Percentiles rank a stretch among this genome's conserved stretches.
Conservation (phyloP, 2,329 filamentous ascomycete species). For the Nemania sp. region DNA sequence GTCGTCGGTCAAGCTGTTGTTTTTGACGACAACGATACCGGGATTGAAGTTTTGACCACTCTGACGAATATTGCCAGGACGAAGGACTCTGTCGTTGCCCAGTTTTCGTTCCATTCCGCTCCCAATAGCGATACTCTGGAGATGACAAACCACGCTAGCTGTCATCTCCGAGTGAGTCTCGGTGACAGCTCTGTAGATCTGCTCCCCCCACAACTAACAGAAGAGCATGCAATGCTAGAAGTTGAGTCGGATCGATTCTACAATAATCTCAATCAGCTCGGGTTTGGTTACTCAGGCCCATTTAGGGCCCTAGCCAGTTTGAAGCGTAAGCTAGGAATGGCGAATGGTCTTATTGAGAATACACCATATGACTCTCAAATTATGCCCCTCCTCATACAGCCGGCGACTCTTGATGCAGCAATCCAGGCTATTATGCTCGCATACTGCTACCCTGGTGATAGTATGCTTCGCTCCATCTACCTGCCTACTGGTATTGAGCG, state of each 20-base stretch:
- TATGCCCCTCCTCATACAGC: background rate
- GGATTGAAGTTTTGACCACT: conserved; percentile 1
- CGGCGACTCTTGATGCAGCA: background rate
- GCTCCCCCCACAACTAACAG: background rate
- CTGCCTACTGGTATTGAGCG: background rate
- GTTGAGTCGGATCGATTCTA: background rate
- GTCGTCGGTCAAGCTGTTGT: background rate
- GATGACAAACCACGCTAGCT: background rate
- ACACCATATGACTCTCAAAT: background rate
- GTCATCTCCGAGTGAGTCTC: background rate
- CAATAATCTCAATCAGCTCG: background rate
- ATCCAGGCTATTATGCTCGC: background rate
- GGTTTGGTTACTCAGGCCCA: background rate
- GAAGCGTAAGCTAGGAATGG: background rate
- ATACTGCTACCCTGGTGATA: background rate
- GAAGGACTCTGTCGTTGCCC: background rate
- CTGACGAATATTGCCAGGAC: background rate
- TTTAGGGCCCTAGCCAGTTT: background rate
- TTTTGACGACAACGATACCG: background rate
- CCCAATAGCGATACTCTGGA: background rate
- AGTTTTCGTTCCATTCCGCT: background rate
- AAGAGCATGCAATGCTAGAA: background rate
- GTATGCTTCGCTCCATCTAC: background rate
- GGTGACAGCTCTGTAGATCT: background rate
- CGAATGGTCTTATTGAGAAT: background rate